These are phyloP conservation scores for Suillus fuscotomentosus DNA, from an alignment of 768 basidiomycete genomes.

Conservation along the genomic window DNA sequence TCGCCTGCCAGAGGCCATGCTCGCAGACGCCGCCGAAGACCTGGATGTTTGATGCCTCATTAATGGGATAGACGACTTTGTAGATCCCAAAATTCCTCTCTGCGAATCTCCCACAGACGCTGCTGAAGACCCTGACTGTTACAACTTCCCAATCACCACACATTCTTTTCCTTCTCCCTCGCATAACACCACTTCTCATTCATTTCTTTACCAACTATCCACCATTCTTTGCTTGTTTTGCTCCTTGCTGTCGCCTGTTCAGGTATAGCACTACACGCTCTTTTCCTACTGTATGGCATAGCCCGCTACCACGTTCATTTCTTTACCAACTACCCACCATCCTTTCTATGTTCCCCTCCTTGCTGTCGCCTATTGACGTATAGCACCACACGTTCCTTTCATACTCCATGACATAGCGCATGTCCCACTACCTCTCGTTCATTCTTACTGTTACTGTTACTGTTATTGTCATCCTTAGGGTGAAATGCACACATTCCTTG, in stretches of 20 bases:
- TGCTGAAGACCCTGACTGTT: not conserved
- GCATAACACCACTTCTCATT: not conserved
- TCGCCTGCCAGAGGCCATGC: not conserved
- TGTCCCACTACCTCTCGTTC: not conserved
- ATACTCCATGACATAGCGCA: not conserved
- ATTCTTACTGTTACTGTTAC: not conserved
- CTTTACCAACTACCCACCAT: no score
- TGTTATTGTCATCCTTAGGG: not conserved
- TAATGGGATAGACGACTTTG: not conserved
- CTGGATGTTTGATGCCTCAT: not conserved
- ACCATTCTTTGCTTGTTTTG: not conserved
- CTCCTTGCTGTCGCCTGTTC: no score
- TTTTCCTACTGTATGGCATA: not conserved
- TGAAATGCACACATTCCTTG: not conserved
- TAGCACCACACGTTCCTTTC: not conserved
- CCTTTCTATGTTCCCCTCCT: no score
- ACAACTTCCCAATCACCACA: not conserved
- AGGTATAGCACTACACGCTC: not conserved
- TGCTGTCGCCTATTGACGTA: no score
- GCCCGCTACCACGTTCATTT: no score
- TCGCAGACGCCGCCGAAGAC: not conserved
- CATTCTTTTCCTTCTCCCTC: not conserved
- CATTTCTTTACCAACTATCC: not conserved
- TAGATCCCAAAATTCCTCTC: not conserved
- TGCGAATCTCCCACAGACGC: not conserved